Evolutionary conservation across 2,329 filamentous ascomycete species (phyloP).

Genomic region (Coniochaeta sp.): DNA sequence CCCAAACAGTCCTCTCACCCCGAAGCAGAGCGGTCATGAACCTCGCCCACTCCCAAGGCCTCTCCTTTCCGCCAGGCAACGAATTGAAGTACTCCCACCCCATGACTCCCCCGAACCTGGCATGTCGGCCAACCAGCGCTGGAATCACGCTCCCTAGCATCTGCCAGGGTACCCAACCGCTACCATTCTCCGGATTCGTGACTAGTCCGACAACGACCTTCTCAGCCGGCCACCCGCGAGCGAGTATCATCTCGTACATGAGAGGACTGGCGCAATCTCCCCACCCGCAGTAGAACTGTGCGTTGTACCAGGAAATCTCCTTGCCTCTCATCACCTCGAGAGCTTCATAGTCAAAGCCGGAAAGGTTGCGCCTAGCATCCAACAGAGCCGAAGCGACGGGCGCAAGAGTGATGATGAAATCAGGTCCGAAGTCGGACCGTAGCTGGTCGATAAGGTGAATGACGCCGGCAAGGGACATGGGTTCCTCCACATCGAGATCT

Average conservation of each 20-base stretch:
- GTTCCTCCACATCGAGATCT: slow-evolving; percentile 70
- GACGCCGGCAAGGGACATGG: slow-evolving; percentile 55
- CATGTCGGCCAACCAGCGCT: slow-evolving; percentile 48
- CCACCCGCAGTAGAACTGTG: slow-evolving; percentile 83
- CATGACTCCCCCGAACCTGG: slow-evolving; percentile 70
- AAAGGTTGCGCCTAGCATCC: slow-evolving; percentile 54
- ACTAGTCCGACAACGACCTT: slow-evolving; percentile 69
- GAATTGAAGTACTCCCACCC: slow-evolving; percentile 84
- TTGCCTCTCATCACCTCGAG: slow-evolving; percentile 56
- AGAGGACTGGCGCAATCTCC: slow-evolving; percentile 50
- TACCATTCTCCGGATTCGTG: slow-evolving; percentile 65
- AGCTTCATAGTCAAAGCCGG: slow-evolving; percentile 66
- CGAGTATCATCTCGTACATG: slow-evolving; percentile 37
- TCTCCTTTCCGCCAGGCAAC: slow-evolving; percentile 46
- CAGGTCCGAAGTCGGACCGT: slow-evolving; percentile 55
- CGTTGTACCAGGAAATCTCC: slow-evolving; percentile 72
- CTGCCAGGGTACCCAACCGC: slow-evolving; percentile 54
- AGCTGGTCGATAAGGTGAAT: slow-evolving; percentile 57
- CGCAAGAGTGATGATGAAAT: slow-evolving; percentile 68
- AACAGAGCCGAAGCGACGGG: slow-evolving; percentile 70
- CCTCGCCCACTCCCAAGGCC: slow-evolving; percentile 68
- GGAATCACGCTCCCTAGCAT: slow-evolving; percentile 49
- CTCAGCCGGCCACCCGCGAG: slow-evolving; percentile 56
- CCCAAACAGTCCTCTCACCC: slow-evolving; percentile 14
- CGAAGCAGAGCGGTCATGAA: slow-evolving; percentile 43